phyloP scores from a whole-genome alignment of 1,284 basidiomycete genomes.

The Porogramme epimiltina region DNA sequence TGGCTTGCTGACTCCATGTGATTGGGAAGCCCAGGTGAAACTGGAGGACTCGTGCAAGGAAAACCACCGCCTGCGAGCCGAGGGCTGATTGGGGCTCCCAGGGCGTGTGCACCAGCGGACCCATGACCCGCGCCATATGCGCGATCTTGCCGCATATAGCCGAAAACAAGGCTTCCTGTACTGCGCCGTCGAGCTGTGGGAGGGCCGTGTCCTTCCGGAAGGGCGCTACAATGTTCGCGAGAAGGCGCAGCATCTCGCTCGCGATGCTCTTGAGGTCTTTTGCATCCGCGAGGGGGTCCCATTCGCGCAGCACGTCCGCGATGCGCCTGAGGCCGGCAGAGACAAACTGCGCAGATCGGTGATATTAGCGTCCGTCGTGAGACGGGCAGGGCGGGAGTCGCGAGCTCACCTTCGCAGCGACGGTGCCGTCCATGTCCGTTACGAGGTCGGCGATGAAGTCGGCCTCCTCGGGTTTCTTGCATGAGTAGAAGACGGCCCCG shows the following conservation, averaged over 20 bases:
- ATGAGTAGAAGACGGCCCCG: conserved; percentile 66
- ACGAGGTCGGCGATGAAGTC: conserved; percentile 80
- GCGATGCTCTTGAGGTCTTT: conserved; percentile 42
- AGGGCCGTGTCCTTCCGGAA: conserved; percentile 50
- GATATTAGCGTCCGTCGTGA: background rate
- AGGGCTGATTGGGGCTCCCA: conserved; percentile 17
- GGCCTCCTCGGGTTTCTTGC: conserved; percentile 73
- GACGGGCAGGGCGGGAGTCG: background rate
- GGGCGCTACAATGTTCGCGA: conserved; percentile 68
- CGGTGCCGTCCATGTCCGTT: conserved; percentile 61
- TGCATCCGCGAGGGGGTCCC: conserved; percentile 20
- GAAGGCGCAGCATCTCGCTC: conserved; percentile 69
- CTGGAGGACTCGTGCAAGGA: conserved; percentile 68
- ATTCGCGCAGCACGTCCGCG: conserved; percentile 51
- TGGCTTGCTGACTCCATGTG: conserved; percentile 56
- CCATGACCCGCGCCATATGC: conserved; percentile 41
- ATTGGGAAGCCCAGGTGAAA: conserved; percentile 69
- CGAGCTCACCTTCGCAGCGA: conserved; percentile 65
- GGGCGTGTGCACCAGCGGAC: conserved; percentile 20
- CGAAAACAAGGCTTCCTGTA: conserved; percentile 59
- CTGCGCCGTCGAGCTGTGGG: conserved; percentile 50
- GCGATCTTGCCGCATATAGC: conserved; percentile 48
- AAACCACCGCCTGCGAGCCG: conserved; percentile 38
- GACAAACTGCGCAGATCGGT: conserved; percentile 54
- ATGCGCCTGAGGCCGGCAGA: conserved; percentile 73